Base-by-base conservation (phyloP, 768 basidiomycete genomes). In the Gloeophyllum trabeum region DNA sequence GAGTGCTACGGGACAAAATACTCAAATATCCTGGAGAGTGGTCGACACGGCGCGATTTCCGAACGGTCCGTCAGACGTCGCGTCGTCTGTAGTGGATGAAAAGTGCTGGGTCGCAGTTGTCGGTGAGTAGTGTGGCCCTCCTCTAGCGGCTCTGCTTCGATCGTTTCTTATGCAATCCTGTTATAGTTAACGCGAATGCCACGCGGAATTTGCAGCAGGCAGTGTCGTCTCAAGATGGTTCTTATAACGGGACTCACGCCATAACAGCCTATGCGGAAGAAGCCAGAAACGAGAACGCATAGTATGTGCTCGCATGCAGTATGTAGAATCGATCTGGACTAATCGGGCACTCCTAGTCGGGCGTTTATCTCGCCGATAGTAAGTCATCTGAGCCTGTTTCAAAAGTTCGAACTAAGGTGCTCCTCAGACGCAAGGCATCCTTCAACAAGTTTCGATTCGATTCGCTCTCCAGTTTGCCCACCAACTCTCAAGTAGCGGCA, bases 261-360 rank as follows among this genome's bases (percentile, higher is more conserved):
- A 61, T 81, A 1, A 76, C 69, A 0, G 65, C 67, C 12, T 70
- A 67, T 46, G 62, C 54, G 1, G 61, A 60, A 0, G 66, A 69
- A 46, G 79, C 71, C 18, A 63, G 79, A 22, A 79, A 70, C 38
- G 78, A 79, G 47, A 74, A 71, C 46, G 69, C 66, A 14, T 81
- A 64, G 79, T 81, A 53, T 24, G 40, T 41, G 14, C 20, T 24
- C 4, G 16, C n/a, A n/a, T n/a, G n/a, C n/a, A n/a, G n/a, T n/a
- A n/a, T n/a, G n/a, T n/a, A n/a, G n/a, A n/a, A n/a, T n/a, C n/a
- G n/a, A n/a, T n/a, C n/a, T n/a, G n/a, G n/a, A n/a, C n/a, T n/a
- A n/a, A n/a, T n/a, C n/a, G n/a, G n/a, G n/a, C 35, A 13, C 13
- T 13, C 24, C 24, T 3, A 44, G 49, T 30, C 46, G 49, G 41